Percentiles rank a stretch among this genome's conserved stretches.
Conservation (phyloP, 2,329 filamentous ascomycete species). For the Pseudopithomyces maydicus region DNA sequence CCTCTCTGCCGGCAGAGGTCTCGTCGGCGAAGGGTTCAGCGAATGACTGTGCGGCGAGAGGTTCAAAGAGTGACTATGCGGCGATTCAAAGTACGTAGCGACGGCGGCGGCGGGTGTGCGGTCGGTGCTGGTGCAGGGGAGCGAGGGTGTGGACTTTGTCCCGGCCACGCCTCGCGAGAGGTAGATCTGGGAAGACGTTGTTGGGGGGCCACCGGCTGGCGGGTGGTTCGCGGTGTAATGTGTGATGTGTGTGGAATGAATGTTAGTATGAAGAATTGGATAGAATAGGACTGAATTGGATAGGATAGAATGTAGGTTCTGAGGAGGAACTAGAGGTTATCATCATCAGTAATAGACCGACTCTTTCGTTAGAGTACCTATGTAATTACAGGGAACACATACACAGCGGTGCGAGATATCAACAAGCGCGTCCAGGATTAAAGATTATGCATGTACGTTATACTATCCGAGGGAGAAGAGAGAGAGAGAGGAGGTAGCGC, state of each 20-base stretch:
- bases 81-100: conserved; percentile 22
- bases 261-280: no score
- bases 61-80: conserved; percentile 17
- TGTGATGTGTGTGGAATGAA: no score
- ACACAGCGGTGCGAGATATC: no score
- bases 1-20: conserved; percentile 2
- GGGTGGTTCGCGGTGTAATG: no score
- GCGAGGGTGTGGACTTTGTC: conserved; percentile 34
- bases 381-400: no score
- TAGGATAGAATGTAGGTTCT: no score
- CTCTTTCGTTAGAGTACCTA: no score
- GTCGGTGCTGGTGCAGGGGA: conserved; percentile 21
- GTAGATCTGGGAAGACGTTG: conserved; percentile 55
- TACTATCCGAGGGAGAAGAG: not conserved
- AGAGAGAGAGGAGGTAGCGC: no score
- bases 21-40: conserved; percentile 15
- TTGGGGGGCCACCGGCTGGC: conserved; percentile 33
- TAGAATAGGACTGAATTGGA: no score
- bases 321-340: not conserved
- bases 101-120: conserved; percentile 16
- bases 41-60: conserved; percentile 17
- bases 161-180: conserved; percentile 53
- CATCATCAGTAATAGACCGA: no score
- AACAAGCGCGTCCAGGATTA: not conserved
- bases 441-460: no score